These are phyloP conservation scores for Termitomyces titanicus DNA, from an alignment of 768 basidiomycete genomes.

Conservation along the genomic window DNA sequence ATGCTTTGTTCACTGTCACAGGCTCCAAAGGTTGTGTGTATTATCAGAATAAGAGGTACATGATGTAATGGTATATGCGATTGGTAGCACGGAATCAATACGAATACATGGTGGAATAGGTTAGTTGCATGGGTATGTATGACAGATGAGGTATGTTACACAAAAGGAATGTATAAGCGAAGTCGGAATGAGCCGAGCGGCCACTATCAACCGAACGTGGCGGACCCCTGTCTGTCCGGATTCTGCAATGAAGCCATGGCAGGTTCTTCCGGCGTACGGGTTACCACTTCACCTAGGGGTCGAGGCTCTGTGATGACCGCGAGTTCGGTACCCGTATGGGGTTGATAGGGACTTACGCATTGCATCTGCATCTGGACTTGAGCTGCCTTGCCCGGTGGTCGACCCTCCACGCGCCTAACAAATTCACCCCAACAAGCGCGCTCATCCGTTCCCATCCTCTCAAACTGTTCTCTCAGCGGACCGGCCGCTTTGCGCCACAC, in stretches of 20 bases:
- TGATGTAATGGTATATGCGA: not conserved
- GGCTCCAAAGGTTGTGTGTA: not conserved
- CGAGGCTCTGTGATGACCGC: constrained; percentile 13
- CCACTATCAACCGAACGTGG: not conserved
- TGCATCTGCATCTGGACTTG: constrained; percentile 3
- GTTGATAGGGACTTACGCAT: not conserved
- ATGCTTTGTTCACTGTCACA: too few relatives aligned
- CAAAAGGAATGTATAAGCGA: not conserved
- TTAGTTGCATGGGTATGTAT: not conserved
- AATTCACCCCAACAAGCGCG: constrained; percentile 69
- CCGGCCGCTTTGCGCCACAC: constrained; percentile 59
- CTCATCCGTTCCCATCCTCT: constrained; percentile 51
- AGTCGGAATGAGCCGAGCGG: not conserved
- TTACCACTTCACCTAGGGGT: not conserved
- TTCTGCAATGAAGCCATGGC: constrained; percentile 28
- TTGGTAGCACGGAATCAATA: not conserved
- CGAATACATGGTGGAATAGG: not conserved
- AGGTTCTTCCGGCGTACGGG: constrained; percentile 14
- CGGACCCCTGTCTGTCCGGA: constrained; percentile 15
- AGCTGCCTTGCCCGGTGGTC: constrained; percentile 28
- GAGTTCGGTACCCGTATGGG: not conserved
- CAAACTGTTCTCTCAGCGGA: constrained; percentile 45
- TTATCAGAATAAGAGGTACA: not conserved
- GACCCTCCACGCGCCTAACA: constrained; percentile 57
- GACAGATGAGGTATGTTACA: not conserved